Conservation (phyloP, 1,284 basidiomycete genomes). For the Coniferiporia weirii region DNA sequence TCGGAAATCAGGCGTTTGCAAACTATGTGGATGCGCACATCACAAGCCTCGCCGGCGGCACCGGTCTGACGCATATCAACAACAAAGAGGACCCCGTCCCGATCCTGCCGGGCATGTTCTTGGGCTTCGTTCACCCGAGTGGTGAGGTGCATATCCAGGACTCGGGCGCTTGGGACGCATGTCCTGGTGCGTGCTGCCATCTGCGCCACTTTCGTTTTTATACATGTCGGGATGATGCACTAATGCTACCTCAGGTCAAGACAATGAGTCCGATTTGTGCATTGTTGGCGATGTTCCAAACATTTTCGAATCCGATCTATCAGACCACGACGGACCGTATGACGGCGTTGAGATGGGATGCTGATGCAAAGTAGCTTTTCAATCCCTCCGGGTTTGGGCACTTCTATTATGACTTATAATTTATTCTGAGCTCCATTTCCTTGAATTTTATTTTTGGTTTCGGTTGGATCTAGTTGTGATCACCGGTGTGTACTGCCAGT, state of each 20-base stretch:
- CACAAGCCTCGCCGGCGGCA: constrained; percentile 20
- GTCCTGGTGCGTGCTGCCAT: constrained; percentile 34
- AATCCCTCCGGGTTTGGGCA: no score
- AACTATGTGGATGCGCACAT: constrained; percentile 48
- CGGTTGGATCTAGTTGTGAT: no score
- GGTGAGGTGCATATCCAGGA: constrained; percentile 57
- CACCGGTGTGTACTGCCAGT: no score
- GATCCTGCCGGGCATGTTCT: constrained; percentile 38
- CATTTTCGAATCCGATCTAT: constrained; percentile 37
- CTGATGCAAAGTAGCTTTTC: no score
- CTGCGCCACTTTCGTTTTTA: neutral
- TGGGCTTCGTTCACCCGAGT: constrained; percentile 50
- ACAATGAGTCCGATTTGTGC: constrained; percentile 33
- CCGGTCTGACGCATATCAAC: constrained; percentile 41
- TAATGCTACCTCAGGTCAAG: constrained; percentile 38
- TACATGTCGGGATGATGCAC: neutral
- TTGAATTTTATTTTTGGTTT: no score
- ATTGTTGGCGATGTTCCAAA: constrained; percentile 49
- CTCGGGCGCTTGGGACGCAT: constrained; percentile 41
- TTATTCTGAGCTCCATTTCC: no score
- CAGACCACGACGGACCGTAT: constrained; percentile 56
- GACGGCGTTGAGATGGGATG: constrained; percentile 42
- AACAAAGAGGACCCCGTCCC: constrained; percentile 35
- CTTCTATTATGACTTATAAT: no score
- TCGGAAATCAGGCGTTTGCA: constrained; percentile 59